Conservation (phyloP, 2,329 filamentous ascomycete genomes). For the Ophiostoma populinum region DNA sequence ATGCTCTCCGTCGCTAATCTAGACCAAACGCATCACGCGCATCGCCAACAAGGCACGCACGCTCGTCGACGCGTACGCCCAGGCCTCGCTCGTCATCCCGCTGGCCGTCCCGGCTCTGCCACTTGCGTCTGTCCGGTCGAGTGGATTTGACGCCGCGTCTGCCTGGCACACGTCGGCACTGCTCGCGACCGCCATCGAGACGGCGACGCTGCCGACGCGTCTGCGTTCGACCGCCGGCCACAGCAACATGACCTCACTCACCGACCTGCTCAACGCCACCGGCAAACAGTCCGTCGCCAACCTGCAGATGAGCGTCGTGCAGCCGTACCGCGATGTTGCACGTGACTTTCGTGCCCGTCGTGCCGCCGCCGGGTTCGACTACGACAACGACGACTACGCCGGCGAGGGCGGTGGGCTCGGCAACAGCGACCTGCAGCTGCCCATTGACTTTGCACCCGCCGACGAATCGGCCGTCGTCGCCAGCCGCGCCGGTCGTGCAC, state of each 20-base stretch:
- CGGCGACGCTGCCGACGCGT: conserved; percentile 58
- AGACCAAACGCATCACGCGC: conserved; percentile 46
- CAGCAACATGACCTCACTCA: conserved; percentile 37
- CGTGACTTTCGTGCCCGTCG: not conserved
- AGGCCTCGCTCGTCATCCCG: conserved; percentile 65
- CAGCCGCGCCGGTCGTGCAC: conserved; percentile 7
- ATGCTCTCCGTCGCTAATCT: not conserved
- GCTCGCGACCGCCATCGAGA: conserved; percentile 61
- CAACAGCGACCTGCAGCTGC: conserved; percentile 16
- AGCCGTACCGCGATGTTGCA: conserved; percentile 13
- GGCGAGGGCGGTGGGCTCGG: conserved; percentile 9
- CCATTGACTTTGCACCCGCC: conserved; percentile 23
- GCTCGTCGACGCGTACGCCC: conserved; percentile 47
- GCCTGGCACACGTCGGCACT: conserved; percentile 70
- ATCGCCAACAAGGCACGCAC: conserved; percentile 60
- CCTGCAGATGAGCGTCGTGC: conserved; percentile 47
- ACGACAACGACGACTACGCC: conserved; percentile 16
- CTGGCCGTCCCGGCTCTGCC: conserved; percentile 45
- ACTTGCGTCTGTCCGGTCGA: conserved; percentile 7
- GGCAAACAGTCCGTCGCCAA: conserved; percentile 68
- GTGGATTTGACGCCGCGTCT: conserved; percentile 41
- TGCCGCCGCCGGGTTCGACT: conserved; percentile 9
- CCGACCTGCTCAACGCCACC: conserved; percentile 51
- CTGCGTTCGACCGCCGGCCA: conserved; percentile 31
- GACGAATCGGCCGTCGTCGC: conserved; percentile 18